Conservation (phyloP, 106 monocot species). For the Hemerocallis citrina region DNA sequence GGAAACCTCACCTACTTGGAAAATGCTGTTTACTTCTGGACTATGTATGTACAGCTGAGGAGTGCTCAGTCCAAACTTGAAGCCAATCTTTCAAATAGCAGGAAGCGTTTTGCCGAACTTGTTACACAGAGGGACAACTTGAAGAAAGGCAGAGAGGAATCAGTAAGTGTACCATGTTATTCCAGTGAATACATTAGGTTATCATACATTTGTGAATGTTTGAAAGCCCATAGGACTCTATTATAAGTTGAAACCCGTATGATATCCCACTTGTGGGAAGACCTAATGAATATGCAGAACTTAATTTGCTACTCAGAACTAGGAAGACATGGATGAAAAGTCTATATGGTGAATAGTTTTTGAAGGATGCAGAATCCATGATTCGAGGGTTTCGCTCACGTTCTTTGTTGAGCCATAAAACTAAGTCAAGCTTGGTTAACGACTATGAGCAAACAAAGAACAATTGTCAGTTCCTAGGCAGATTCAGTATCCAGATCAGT, state of each 20-base stretch:
- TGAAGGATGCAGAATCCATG: background rate
- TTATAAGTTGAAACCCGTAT: background rate
- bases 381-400: background rate
- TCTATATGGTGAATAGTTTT: background rate
- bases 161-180: slow-evolving; percentile 30
- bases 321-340: too few species aligned
- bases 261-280: background rate
- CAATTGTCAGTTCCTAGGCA: background rate
- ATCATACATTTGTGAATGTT: background rate
- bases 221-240: background rate
- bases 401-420: background rate
- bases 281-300: too few species aligned
- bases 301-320: too few species aligned
- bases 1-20: background rate
- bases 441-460: background rate
- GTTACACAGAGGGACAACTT: slow-evolving; percentile 66
- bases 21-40: background rate
- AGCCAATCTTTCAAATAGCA: slow-evolving; percentile 54
- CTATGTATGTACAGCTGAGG: slow-evolving; percentile 45
- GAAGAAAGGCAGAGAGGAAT: slow-evolving; percentile 92
- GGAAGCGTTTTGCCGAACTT: slow-evolving; percentile 54
- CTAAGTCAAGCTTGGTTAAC: background rate
- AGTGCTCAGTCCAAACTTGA: slow-evolving; percentile 63
- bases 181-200: background rate
- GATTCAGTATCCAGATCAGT: background rate